Conservation (phyloP, 768 basidiomycete genomes). For the Boletus patriciae region DNA sequence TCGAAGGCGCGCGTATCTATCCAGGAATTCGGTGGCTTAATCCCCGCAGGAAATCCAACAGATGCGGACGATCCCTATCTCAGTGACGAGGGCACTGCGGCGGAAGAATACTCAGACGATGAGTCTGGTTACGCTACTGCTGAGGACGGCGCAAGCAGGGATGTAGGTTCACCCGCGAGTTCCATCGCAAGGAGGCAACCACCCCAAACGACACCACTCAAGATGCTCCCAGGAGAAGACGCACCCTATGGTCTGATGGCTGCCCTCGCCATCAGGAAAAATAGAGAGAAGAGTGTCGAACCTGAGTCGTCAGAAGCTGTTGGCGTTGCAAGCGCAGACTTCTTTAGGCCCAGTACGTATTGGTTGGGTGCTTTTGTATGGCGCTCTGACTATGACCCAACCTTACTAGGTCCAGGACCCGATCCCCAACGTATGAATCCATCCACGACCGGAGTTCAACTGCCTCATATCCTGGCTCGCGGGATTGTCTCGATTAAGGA, state of each 20-base stretch:
- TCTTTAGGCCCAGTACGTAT: slow-evolving; percentile 62
- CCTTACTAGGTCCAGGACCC: slow-evolving; percentile 40
- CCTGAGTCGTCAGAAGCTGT: slow-evolving; percentile 48
- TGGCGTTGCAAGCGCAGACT: slow-evolving; percentile 66
- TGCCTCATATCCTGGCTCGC: slow-evolving; percentile 64
- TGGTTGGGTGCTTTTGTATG: not conserved
- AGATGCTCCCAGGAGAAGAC: slow-evolving; percentile 58
- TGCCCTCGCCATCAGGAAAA: slow-evolving; percentile 53
- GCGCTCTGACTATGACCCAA: not conserved
- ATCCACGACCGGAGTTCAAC: slow-evolving; percentile 44
- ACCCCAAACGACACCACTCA: slow-evolving; percentile 43
- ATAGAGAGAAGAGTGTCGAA: slow-evolving; percentile 43
- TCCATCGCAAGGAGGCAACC: slow-evolving; percentile 41
- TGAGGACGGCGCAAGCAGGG: slow-evolving; percentile 24
- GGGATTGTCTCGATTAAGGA: slow-evolving; percentile 64
- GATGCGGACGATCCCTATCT: slow-evolving; percentile 41
- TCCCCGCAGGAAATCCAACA: slow-evolving; percentile 60
- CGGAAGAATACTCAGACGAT: slow-evolving; percentile 38
- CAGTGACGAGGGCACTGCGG: slow-evolving; percentile 37
- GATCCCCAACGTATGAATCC: slow-evolving; percentile 42
- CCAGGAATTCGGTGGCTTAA: slow-evolving; percentile 64
- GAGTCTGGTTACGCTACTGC: slow-evolving; percentile 32
- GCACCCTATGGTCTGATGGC: slow-evolving; percentile 78
- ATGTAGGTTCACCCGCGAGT: slow-evolving; percentile 32
- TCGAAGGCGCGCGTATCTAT: slow-evolving; percentile 68